Conservation (phyloP, 495 filamentous ascomycete species). For the Durotheca rogersii region DNA sequence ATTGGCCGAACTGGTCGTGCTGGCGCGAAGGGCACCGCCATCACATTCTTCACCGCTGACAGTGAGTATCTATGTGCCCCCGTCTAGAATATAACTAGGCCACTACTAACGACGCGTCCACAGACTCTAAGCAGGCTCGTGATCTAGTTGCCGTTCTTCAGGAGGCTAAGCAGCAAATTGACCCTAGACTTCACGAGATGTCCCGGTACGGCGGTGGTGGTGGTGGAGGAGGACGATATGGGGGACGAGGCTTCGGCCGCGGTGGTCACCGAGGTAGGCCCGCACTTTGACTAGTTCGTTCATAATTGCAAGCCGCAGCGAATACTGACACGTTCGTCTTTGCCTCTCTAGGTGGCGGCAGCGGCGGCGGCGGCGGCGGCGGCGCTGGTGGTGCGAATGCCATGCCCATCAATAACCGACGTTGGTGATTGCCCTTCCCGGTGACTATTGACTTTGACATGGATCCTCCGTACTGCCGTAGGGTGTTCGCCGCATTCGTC, state of each 20-base stretch:
- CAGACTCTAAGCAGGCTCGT: slow-evolving; percentile 95
- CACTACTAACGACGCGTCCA: slow-evolving; percentile 35
- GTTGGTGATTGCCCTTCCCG: slow-evolving; percentile 41
- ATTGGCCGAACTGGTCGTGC: slow-evolving; percentile 97
- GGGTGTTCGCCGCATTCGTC: slow-evolving; percentile 9
- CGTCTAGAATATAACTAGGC: background rate
- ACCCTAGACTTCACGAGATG: slow-evolving; percentile 95
- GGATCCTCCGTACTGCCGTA: slow-evolving; percentile 4
- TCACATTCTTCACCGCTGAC: slow-evolving; percentile 97
- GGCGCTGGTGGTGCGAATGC: slow-evolving; percentile 46
- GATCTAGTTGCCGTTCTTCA: slow-evolving; percentile 89
- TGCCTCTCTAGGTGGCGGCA: slow-evolving; percentile 10
- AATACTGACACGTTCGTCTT: slow-evolving; percentile 21
- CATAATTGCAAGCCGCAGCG: background rate
- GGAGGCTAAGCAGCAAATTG: slow-evolving; percentile 98
- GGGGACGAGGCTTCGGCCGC: slow-evolving; percentile 58
- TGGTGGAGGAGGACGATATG: slow-evolving; percentile 67
- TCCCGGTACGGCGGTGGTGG: slow-evolving; percentile 87
- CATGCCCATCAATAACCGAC: slow-evolving; percentile 48
- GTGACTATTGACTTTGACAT: background rate
- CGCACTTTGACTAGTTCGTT: slow-evolving; percentile 3
- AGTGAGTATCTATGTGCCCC: slow-evolving; percentile 61
- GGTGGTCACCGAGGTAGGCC: slow-evolving; percentile 64
- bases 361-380: slow-evolving; percentile 29
- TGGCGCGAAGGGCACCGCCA: slow-evolving; percentile 87